Percentiles rank a stretch among this genome's conserved stretches.
These are phyloP conservation scores for Spirogloea muscicola DNA, from an alignment of 139 green algal species.

Conservation along the genomic window DNA sequence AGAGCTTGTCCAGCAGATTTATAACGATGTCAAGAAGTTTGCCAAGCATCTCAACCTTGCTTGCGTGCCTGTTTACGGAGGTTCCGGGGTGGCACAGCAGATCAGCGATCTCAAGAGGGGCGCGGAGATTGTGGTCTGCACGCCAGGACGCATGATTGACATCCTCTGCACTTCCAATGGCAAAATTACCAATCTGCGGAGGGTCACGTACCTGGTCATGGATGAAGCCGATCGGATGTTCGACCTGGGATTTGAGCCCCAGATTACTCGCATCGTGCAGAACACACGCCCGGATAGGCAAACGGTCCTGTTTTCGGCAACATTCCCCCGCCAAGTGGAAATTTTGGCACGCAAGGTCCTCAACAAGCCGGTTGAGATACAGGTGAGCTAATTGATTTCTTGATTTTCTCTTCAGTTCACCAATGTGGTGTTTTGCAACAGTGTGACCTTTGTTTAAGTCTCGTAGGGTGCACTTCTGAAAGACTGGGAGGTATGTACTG, in stretches of 20 bases:
- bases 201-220: slow-evolving; percentile 95
- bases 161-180: slow-evolving; percentile 78
- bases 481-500: no score
- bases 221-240: slow-evolving; percentile 99
- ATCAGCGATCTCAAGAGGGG: slow-evolving; percentile 94
- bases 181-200: slow-evolving; percentile 92
- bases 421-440: no score
- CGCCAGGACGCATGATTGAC: slow-evolving; percentile 97
- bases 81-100: slow-evolving; percentile 80
- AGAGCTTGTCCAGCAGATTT: slow-evolving; percentile 89
- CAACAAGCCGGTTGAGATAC: slow-evolving; percentile 51
- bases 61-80: slow-evolving; percentile 82
- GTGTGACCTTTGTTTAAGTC: no score
- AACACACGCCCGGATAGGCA: slow-evolving; percentile 91
- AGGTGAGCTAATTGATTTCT: no score
- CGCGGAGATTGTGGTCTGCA: slow-evolving; percentile 83
- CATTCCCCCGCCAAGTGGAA: slow-evolving; percentile 82
- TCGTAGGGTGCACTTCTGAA: no score
- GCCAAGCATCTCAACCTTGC: slow-evolving; percentile 62
- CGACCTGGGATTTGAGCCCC: slow-evolving; percentile 93
- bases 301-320: slow-evolving; percentile 97
- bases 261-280: slow-evolving; percentile 74
- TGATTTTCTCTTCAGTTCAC: no score
- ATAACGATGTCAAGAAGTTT: slow-evolving; percentile 73
- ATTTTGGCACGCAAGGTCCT: slow-evolving; percentile 46